Evolutionary conservation across 2,329 filamentous ascomycete species (phyloP), one percentile per base, ranked within the genome.

Genomic region (Fusarium coicis): DNA sequence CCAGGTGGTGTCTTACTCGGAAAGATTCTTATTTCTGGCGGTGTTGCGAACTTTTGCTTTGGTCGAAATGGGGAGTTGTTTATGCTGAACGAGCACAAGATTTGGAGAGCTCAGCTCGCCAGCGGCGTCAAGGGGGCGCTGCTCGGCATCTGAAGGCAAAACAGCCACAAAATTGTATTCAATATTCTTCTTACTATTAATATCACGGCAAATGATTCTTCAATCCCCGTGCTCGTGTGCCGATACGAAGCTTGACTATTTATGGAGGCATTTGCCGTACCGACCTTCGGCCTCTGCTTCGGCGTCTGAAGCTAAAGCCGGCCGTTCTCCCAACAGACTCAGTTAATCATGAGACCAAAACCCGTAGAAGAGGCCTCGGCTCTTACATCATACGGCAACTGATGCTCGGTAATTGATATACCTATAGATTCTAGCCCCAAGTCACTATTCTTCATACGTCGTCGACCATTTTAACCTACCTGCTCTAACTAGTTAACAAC

Each of bases 11-110:
- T 82, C 4, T 76, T 88, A 3, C 79, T 88, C 15, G 86, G 86
- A 9, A 83, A 83, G 50, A 84, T 86, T 15, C 42, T 84, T 1
- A 77, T 85, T 1, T 78, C 81, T 2, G 85, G 83, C 0, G 84
- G 84, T 1, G 80, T 82, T 5, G 82, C 85, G 0, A 87, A 87
- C 65, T 87, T 87, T 63, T 85, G 83, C 43, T 87, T 87, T 63
- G 85, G 85, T 0, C 78, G 74, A 14, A 73, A 82, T 11, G 83
- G 84, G 1, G 80, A 84, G 66, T 68, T 87, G 30, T 85, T 87
- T 42, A 77, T 87, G 15, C 77, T 87, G 19, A 87, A 87, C 47
- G 86, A 88, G 79, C 76, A 82, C 32, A 80, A 78, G 43, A 63
- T 87, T 10, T 86, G 82, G 81, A 79, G 80, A 46, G 80, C 83